Percentiles rank a stretch among this genome's conserved stretches.
Evolutionary conservation across 306 rosid genomes (phyloP).

Genomic region (Sesbania bispinosa): DNA sequence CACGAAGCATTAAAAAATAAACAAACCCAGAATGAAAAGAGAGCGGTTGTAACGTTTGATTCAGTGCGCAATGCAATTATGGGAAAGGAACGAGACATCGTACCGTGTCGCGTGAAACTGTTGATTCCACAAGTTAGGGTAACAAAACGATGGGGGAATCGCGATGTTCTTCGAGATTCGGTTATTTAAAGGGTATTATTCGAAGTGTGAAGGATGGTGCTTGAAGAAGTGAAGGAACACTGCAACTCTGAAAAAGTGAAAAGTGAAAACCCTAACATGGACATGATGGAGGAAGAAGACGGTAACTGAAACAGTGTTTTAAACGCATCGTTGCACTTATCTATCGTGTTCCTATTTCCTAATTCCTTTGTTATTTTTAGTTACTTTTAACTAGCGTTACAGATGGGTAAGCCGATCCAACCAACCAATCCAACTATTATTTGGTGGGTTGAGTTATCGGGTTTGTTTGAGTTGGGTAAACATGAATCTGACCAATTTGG

Average conservation of each 20-base stretch:
- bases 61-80: background rate
- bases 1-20: background rate
- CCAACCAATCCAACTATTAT: no score
- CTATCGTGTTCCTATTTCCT: no score
- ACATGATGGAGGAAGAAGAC: background rate
- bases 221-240: background rate
- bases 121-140: background rate
- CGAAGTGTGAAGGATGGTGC: background rate
- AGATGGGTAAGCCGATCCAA: no score
- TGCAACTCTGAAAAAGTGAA: slow-evolving; percentile 3
- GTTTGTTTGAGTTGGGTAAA: no score
- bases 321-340: no score
- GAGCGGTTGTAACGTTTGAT: background rate
- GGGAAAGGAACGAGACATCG: background rate
- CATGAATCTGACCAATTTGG: no score
- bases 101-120: slow-evolving; percentile 12
- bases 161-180: background rate
- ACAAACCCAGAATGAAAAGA: slow-evolving; percentile 13
- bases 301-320: no score
- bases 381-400: no score
- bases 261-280: slow-evolving; percentile 27
- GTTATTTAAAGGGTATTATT: background rate
- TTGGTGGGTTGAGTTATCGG: no score
- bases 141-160: background rate
- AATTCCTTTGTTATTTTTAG: no score